Base-by-base conservation (phyloP, 1,139 yeast species). In the Pichia sp. region DNA sequence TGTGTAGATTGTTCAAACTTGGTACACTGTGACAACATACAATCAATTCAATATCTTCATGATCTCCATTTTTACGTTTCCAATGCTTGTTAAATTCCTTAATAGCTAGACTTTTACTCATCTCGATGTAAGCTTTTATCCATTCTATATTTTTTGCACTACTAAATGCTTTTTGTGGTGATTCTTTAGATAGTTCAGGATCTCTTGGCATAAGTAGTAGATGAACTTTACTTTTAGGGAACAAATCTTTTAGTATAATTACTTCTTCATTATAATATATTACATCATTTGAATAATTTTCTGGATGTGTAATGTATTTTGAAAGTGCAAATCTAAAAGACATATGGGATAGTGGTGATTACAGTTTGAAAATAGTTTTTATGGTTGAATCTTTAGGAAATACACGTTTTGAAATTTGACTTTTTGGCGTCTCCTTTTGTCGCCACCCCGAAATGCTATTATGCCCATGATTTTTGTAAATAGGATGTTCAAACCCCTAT, bases 21-120 rank as follows among this genome's bases (percentile, higher is more conserved):
- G 96, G 96, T 2, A 76, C 75, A 3, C 86, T 70, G 66, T 87
- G 96, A 27, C 87, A 75, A 0, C 96, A 95, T 3, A 74, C 76
- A 54, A 70, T 70, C n/a, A 87, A 70, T 53, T 74, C 77, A 0
- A 41, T 29, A 7, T 49, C 48, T n/a, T 45, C 48, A 25, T 42
- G 36, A 10, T 16, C 36, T 14, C 48, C 45, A 29, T 42, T 45
- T 36, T 46, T 42, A 30, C 42, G 25, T 19, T 34, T 39, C 53
- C 56, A 54, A 7, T 55, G 29, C 13, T 58, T 30, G 45, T 62
- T 47, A 45, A 81, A 69, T 41, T 71, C 70, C 1, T 71, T 69
- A 4, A 69, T 66, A 0, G 79, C 72, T 53, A 75, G 53, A 5
- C 66, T 64, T 52, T 68, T 73, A 5, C 83, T 77, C 55, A 66